Evolutionary conservation across 805 yeast species (phyloP).

Genomic region (Myxozyma sirexii): DNA sequence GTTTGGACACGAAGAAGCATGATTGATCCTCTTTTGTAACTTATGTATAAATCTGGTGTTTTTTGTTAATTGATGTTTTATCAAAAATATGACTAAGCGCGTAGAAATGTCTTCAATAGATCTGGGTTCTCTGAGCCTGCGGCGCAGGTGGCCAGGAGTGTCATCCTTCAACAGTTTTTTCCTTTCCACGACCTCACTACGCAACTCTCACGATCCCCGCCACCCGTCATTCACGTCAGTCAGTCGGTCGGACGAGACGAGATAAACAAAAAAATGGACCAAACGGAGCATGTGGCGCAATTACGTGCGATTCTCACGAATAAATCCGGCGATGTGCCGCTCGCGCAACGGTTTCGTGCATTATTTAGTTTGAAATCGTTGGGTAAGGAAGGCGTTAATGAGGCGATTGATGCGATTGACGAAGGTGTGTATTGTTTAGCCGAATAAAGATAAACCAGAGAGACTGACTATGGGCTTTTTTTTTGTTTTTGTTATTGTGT

Average conservation of each 20-base stretch:
- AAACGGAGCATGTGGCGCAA: slow-evolving; percentile 13
- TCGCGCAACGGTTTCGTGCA: slow-evolving; percentile 91
- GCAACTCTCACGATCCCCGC: too few species aligned
- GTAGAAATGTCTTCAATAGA: too few species aligned
- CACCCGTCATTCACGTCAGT: neutral
- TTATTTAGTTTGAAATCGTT: slow-evolving; percentile 84
- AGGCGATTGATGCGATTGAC: slow-evolving; percentile 81
- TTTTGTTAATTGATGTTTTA: neutral
- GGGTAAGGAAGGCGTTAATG: slow-evolving; percentile 69
- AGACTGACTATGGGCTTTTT: too few species aligned
- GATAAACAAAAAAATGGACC: slow-evolving; percentile 18
- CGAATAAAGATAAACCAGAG: too few species aligned
- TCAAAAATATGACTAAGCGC: neutral
- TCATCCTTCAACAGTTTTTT: neutral
- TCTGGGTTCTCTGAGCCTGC: too few species aligned
- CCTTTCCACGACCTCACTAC: too few species aligned
- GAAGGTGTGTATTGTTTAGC: slow-evolving; percentile 62
- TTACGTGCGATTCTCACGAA: slow-evolving; percentile 27
- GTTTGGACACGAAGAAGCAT: neutral
- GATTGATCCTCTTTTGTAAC: slow-evolving; percentile 3
- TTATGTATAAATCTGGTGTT: neutral
- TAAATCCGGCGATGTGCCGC: slow-evolving; percentile 61
- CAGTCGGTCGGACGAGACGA: too few species aligned
- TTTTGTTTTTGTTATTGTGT: too few species aligned
- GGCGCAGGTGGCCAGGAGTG: slow-evolving; percentile 14